A percentile compares a stretch with the other conserved stretches of the same genome.
Conservation (phyloP, 225 moss, liverwort and hornwort genomes). For the Physcomitrium patens region DNA sequence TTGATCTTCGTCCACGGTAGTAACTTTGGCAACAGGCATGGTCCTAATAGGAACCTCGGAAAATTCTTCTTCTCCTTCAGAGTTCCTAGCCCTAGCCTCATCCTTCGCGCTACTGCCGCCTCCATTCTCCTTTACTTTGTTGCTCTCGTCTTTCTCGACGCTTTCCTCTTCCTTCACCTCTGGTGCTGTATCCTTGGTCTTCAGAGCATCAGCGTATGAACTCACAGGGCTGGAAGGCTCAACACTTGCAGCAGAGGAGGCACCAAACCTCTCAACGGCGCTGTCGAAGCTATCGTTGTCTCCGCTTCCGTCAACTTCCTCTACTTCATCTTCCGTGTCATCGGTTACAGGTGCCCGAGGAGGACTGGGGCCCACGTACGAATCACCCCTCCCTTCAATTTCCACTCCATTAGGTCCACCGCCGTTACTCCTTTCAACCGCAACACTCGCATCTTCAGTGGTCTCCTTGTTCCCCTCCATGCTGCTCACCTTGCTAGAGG, state of each 20-base stretch:
- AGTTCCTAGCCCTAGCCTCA: not conserved
- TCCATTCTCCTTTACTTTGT: conserved; percentile 21
- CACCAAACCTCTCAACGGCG: conserved; percentile 80
- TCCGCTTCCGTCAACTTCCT: conserved; percentile 28
- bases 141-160: not conserved
- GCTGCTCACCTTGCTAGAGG: conserved; percentile 54
- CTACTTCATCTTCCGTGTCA: conserved; percentile 48
- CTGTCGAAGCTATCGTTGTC: conserved; percentile 71
- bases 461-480: conserved; percentile 48
- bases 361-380: conserved; percentile 39
- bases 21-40: conserved; percentile 73
- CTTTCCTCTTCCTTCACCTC: conserved; percentile 15
- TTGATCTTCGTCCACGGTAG: conserved; percentile 54
- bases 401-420: conserved; percentile 21
- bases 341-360: conserved; percentile 49
- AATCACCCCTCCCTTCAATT: not conserved
- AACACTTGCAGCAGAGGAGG: conserved; percentile 55
- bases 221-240: not conserved
- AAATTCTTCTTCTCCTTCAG: conserved; percentile 18
- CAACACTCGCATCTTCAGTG: conserved; percentile 25
- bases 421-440: conserved; percentile 21
- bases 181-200: conserved; percentile 23
- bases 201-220: conserved; percentile 10
- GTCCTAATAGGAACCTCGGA: conserved; percentile 30
- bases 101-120: not conserved